These are phyloP conservation scores for Cyclaneusma minus DNA, from an alignment of 2,329 filamentous ascomycete genomes.

Conservation along the genomic window DNA sequence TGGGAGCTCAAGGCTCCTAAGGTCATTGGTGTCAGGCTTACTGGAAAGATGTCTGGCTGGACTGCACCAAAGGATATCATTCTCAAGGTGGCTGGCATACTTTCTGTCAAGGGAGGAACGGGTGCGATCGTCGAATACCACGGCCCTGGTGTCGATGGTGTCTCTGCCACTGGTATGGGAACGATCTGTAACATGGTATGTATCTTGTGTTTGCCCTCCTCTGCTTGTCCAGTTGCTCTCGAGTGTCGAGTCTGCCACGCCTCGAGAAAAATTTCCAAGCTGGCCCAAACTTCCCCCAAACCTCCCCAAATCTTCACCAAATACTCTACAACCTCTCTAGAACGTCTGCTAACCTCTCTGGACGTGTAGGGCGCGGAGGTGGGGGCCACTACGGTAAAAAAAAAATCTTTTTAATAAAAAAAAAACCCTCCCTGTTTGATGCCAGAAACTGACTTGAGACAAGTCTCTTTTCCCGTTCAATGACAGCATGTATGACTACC, in stretches of 20 bases:
- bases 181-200: constrained; percentile 66
- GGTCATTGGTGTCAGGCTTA: constrained; percentile 90
- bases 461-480: constrained; percentile 95
- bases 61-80: constrained; percentile 93
- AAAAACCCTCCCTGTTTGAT: too few relatives aligned
- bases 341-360: constrained; percentile 5
- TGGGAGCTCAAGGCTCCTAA: constrained; percentile 99
- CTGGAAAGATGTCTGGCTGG: constrained; percentile 81
- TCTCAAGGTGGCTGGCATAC: constrained; percentile 88
- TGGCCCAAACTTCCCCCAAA: too few relatives aligned
- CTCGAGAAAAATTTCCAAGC: too few relatives aligned
- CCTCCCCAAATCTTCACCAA: background rate
- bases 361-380: constrained; percentile 54
- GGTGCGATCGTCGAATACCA: constrained; percentile 75
- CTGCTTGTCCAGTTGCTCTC: too few relatives aligned
- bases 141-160: constrained; percentile 55
- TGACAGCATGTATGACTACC: constrained; percentile 94
- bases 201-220: background rate
- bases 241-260: too few relatives aligned
- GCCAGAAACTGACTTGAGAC: too few relatives aligned
- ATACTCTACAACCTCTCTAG: constrained; percentile 3
- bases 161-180: constrained; percentile 76
- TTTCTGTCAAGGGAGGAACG: constrained; percentile 96
- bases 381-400: constrained; percentile 82
- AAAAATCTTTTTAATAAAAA: too few relatives aligned